Conservation (phyloP, 495 filamentous ascomycete genomes). For the Entonaema liquescens region DNA sequence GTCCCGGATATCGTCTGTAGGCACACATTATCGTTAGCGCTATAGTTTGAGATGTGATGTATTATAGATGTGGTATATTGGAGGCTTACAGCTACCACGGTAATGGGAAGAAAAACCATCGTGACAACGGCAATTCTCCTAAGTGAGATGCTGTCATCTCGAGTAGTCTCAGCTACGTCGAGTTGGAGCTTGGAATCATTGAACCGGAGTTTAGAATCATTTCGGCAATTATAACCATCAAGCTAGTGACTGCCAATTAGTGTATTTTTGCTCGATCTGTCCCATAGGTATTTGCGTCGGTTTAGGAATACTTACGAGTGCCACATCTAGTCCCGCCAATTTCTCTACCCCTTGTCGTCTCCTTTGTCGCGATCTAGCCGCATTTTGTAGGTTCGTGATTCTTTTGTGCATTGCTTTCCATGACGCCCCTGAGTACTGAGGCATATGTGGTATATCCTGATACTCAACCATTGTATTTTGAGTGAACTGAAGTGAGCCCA, state of each 20-base stretch:
- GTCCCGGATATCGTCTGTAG: conserved; percentile 16
- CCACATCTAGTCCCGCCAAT: background rate
- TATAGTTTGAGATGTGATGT: background rate
- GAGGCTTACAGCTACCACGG: conserved; percentile 17
- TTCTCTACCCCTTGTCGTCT: background rate
- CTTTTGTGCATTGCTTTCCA: background rate
- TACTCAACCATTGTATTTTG: background rate
- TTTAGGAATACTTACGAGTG: conserved; percentile 5
- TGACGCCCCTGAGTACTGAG: background rate
- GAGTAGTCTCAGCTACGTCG: background rate
- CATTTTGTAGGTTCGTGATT: background rate
- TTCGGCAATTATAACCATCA: background rate
- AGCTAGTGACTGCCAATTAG: conserved; percentile 3
- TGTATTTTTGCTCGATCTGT: background rate
- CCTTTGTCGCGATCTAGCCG: background rate
- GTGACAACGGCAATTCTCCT: conserved; percentile 11
- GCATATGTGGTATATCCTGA: background rate
- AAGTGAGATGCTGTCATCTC: conserved; percentile 13
- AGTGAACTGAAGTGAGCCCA: background rate
- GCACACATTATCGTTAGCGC: background rate
- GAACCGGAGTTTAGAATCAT: background rate
- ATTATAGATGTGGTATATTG: background rate
- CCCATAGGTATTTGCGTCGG: background rate
- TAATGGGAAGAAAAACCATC: conserved; percentile 12
- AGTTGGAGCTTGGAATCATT: background rate